Evolutionary conservation across 345 rosid species (phyloP).

Genomic region (Angophora floribunda): DNA sequence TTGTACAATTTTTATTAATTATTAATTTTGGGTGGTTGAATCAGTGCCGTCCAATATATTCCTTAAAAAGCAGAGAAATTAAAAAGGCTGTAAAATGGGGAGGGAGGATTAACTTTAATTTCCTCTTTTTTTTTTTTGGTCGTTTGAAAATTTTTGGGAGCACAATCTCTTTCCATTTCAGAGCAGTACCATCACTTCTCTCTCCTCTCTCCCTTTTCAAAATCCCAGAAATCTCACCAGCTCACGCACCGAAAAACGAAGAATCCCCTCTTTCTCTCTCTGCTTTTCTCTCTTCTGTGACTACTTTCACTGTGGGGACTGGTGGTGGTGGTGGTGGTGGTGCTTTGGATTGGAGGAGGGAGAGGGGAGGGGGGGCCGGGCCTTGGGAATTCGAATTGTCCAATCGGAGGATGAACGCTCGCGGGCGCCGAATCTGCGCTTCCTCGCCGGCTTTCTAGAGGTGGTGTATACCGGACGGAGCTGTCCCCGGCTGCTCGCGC

Average conservation of each 20-base stretch:
- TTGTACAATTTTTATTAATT: fast-evolving
- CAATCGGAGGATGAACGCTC: background rate
- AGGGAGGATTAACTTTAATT: background rate
- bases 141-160: background rate
- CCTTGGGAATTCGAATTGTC: background rate
- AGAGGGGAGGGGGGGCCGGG: too few species aligned
- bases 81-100: background rate
- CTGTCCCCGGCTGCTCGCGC: background rate
- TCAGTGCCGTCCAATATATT: background rate
- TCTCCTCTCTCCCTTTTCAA: background rate
- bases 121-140: background rate
- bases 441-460: background rate
- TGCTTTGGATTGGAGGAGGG: background rate
- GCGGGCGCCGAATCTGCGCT: background rate
- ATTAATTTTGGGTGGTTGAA: background rate
- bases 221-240: background rate
- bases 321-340: background rate
- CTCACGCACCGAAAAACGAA: background rate
- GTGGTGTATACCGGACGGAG: background rate
- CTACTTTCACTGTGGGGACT: background rate
- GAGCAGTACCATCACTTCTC: background rate
- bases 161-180: background rate
- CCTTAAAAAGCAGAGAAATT: background rate
- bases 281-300: background rate
- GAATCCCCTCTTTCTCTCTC: background rate